Conservation (phyloP, 352 stramenopile genomes). For the Pseudoperonospora humuli region DNA sequence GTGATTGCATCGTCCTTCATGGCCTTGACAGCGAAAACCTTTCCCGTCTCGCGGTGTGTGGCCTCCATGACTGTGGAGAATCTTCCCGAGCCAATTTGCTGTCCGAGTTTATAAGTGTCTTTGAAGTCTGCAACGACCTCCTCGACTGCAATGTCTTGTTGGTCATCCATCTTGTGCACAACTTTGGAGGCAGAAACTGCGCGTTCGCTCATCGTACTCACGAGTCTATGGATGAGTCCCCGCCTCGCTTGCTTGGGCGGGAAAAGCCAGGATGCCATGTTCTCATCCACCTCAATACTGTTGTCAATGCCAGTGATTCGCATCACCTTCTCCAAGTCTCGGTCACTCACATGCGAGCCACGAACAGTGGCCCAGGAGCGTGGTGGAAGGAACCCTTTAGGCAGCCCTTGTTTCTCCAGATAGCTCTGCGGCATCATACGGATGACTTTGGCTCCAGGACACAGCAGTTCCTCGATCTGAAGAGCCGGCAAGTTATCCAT, state of each 20-base stretch:
- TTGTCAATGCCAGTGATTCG: conserved; percentile 45
- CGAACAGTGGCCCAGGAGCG: conserved; percentile 46
- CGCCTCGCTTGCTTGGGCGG: conserved; percentile 7
- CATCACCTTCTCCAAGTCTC: conserved; percentile 54
- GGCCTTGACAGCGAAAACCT: conserved; percentile 55
- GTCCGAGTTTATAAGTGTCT: conserved; percentile 54
- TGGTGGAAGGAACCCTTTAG: conserved; percentile 39
- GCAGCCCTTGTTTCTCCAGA: conserved; percentile 44
- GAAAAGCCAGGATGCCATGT: conserved; percentile 22
- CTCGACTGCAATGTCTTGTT: background rate
- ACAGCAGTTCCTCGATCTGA: conserved; percentile 49
- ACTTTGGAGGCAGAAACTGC: conserved; percentile 11
- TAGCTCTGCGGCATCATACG: conserved; percentile 65
- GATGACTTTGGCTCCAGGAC: conserved; percentile 59
- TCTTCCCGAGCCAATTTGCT: conserved; percentile 43
- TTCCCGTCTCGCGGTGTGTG: conserved; percentile 33
- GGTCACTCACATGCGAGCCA: conserved; percentile 39
- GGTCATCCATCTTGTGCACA: conserved; percentile 8
- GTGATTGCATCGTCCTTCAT: conserved; percentile 42
- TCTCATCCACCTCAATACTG: conserved; percentile 37
- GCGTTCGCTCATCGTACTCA: conserved; percentile 30
- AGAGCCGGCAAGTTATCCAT: conserved; percentile 53
- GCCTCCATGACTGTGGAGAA: conserved; percentile 58
- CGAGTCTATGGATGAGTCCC: conserved; percentile 27
- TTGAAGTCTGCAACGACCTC: conserved; percentile 28